Evolutionary conservation across 352 stramenopile species (phyloP).

Genomic region (Phytopythium chamaehyphon): DNA sequence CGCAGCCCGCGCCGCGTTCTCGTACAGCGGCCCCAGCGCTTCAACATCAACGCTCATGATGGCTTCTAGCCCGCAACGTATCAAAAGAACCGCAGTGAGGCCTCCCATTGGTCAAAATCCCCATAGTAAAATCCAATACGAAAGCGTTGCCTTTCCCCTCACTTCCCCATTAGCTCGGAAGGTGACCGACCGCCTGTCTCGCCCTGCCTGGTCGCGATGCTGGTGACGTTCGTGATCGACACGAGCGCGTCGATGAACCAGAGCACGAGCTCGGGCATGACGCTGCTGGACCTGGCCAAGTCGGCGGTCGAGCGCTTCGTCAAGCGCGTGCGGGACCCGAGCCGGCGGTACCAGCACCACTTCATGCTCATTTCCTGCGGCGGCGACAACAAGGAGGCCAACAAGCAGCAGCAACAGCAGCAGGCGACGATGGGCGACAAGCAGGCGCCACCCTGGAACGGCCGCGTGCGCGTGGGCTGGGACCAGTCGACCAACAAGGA

Average conservation of each 20-base stretch:
- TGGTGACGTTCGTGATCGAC: constrained; percentile 89
- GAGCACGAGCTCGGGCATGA: constrained; percentile 86
- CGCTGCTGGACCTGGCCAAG: constrained; percentile 86
- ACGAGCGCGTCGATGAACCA: constrained; percentile 90
- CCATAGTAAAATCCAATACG: too few species aligned
- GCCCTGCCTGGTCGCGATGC: constrained; percentile 28
- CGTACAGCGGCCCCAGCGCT: too few species aligned
- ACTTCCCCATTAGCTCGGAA: too few species aligned
- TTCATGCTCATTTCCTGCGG: constrained; percentile 88
- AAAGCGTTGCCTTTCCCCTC: too few species aligned
- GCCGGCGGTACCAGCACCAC: constrained; percentile 81
- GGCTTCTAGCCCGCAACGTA: too few species aligned
- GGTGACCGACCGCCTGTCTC: background rate
- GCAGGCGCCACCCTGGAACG: constrained; percentile 32
- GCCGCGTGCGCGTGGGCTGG: constrained; percentile 80
- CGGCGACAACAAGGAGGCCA: constrained; percentile 26
- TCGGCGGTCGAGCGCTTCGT: constrained; percentile 86
- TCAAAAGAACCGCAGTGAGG: too few species aligned
- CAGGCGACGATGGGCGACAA: background rate
- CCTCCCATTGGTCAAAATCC: too few species aligned
- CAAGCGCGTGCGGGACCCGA: constrained; percentile 81
- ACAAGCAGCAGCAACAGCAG: constrained; percentile 11
- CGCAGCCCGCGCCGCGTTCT: too few species aligned
- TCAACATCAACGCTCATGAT: too few species aligned
- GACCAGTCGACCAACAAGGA: constrained; percentile 86